Evolutionary conservation across 2,329 filamentous ascomycete genomes (phyloP).

Genomic region (Emericellopsis cladophorae): DNA sequence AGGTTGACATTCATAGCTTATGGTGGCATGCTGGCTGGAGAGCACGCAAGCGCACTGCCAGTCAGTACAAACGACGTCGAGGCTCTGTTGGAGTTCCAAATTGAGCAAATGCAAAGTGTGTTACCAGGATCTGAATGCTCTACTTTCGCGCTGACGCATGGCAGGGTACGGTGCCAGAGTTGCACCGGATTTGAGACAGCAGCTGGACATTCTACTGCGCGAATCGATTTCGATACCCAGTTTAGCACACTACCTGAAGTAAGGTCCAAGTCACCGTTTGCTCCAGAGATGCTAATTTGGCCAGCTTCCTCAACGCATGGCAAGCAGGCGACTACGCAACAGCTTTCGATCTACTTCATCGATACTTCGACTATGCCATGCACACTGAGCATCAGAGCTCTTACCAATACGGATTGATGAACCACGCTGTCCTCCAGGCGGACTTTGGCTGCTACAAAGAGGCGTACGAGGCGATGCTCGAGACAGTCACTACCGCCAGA

Average conservation of each 20-base stretch:
- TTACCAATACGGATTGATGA: constrained; percentile 91
- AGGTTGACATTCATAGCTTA: constrained; percentile 35
- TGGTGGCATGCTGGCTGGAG: constrained; percentile 35
- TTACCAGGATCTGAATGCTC: constrained; percentile 2
- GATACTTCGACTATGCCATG: constrained; percentile 96
- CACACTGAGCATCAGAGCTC: constrained; percentile 70
- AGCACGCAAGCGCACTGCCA: constrained; percentile 24
- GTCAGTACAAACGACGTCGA: constrained; percentile 73
- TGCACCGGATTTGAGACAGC: constrained; percentile 58
- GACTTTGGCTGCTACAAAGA: constrained; percentile 89
- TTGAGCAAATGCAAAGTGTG: constrained; percentile 73
- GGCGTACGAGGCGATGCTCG: constrained; percentile 86
- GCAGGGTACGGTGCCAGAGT: constrained; percentile 66
- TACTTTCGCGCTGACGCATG: constrained; percentile 4
- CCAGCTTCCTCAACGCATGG: constrained; percentile 83
- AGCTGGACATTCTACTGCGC: constrained; percentile 55
- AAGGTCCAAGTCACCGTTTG: constrained; percentile 4
- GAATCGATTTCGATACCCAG: constrained; percentile 59
- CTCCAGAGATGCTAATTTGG: neutral
- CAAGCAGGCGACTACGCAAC: constrained; percentile 79
- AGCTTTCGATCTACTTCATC: constrained; percentile 81
- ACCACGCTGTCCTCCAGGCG: constrained; percentile 83
- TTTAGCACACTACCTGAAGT: constrained; percentile 65
- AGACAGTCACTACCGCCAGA: constrained; percentile 85
- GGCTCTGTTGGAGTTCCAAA: constrained; percentile 72